phyloP scores from a whole-genome alignment of 176 grass and related monocot genomes.

The Eremochloa ophiuroides region DNA sequence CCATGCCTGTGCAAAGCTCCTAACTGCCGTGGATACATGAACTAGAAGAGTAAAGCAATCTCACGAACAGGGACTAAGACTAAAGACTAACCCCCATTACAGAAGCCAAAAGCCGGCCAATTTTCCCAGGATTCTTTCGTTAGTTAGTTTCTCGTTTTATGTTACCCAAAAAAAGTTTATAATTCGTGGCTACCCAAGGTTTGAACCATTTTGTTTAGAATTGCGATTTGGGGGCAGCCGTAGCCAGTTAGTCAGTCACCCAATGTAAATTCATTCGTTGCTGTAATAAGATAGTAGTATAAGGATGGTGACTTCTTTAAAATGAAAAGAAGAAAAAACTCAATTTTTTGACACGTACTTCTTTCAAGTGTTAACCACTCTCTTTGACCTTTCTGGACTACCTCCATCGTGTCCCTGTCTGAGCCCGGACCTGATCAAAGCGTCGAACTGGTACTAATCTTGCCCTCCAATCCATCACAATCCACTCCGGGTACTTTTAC shows the following conservation, averaged over 20 bases:
- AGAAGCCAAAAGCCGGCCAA: slow-evolving; percentile 21
- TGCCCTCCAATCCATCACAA: background rate
- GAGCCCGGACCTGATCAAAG: background rate
- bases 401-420: background rate
- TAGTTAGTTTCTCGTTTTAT: background rate
- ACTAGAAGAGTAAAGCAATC: slow-evolving; percentile 13
- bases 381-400: background rate
- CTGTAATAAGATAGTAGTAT: background rate
- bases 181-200: background rate
- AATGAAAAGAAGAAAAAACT: background rate
- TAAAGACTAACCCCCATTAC: slow-evolving; percentile 28
- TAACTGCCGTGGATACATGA: slow-evolving; percentile 92
- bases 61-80: background rate
- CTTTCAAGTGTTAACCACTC: background rate
- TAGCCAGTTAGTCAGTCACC: background rate
- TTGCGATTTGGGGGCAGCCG: background rate
- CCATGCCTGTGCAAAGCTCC: slow-evolving; percentile 76
- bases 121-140: slow-evolving; percentile 30
- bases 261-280: background rate
- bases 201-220: background rate
- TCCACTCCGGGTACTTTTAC: no score
- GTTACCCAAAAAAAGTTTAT: background rate
- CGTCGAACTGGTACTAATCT: background rate
- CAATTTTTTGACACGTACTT: background rate
- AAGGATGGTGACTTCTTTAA: background rate